Percentiles rank a stretch among this genome's conserved stretches.
Evolutionary conservation across 495 filamentous ascomycete genomes (phyloP).

Genomic region (Podospora appendiculata): DNA sequence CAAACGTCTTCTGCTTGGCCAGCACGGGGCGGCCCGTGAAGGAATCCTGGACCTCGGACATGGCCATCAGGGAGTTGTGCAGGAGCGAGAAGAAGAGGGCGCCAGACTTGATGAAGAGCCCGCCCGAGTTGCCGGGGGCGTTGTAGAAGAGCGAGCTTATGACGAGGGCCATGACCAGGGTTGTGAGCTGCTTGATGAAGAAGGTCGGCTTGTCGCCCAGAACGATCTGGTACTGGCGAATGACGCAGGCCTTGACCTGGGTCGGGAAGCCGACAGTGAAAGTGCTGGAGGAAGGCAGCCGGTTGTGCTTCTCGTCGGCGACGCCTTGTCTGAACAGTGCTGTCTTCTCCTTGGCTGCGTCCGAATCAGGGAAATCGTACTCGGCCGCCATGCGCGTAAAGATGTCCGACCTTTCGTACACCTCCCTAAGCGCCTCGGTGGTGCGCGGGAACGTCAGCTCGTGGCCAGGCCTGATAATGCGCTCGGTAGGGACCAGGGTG

Average conservation of each 20-base stretch:
- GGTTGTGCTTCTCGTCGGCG: constrained; percentile 35
- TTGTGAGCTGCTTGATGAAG: constrained; percentile 44
- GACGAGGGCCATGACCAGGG: constrained; percentile 63
- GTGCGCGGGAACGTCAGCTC: constrained; percentile 40
- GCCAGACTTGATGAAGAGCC: constrained; percentile 48
- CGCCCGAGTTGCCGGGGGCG: constrained; percentile 48
- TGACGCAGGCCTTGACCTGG: constrained; percentile 49
- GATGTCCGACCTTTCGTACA: constrained; percentile 34
- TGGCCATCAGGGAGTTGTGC: constrained; percentile 72
- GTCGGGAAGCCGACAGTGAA: constrained; percentile 46
- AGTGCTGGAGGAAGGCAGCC: constrained; percentile 33
- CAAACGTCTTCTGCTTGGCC: constrained; percentile 74
- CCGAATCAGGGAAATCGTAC: constrained; percentile 42
- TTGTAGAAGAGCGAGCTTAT: constrained; percentile 71
- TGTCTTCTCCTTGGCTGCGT: constrained; percentile 36
- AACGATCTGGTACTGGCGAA: constrained; percentile 49
- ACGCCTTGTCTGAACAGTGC: constrained; percentile 41
- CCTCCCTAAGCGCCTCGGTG: constrained; percentile 29
- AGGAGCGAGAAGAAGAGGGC: constrained; percentile 65
- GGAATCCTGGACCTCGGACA: constrained; percentile 67
- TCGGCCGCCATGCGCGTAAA: constrained; percentile 32
- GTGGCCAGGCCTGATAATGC: constrained; percentile 13
- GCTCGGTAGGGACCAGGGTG: constrained; percentile 18
- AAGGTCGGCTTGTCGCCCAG: constrained; percentile 54
- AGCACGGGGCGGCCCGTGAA: constrained; percentile 67